Percentiles rank a stretch among this genome's conserved stretches.
Conservation (phyloP, 2,329 filamentous ascomycete species). For the Whalleya microplaca region DNA sequence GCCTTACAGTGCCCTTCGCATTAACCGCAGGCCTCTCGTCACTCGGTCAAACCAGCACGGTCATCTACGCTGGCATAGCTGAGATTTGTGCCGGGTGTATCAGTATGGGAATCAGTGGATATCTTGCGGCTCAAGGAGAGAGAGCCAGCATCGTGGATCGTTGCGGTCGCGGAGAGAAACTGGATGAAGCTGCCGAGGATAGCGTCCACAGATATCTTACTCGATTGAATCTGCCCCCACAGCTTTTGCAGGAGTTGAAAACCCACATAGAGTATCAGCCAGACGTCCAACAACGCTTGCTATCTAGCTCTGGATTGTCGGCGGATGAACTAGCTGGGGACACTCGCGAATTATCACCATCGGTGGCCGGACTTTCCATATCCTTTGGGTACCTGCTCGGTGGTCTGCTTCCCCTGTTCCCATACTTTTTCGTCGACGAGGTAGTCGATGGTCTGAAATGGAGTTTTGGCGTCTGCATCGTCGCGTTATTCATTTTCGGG, state of each 20-base stretch:
- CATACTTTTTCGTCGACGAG: constrained; percentile 63
- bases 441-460: constrained; percentile 57
- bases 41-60: constrained; percentile 66
- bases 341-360: constrained; percentile 43
- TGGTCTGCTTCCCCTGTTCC: constrained; percentile 70
- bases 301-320: constrained; percentile 1
- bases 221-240: constrained; percentile 29
- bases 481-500: constrained; percentile 66
- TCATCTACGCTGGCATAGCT: constrained; percentile 73
- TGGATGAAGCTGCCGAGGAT: constrained; percentile 2
- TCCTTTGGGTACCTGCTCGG: constrained; percentile 71
- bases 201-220: constrained; percentile 30
- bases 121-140: constrained; percentile 67
- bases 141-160: not conserved
- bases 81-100: constrained; percentile 78
- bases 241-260: constrained; percentile 29
- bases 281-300: constrained; percentile 12
- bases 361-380: constrained; percentile 66
- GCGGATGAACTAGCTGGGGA: constrained; percentile 42
- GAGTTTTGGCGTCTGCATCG: constrained; percentile 62
- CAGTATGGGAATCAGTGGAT: constrained; percentile 77
- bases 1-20: constrained; percentile 79
- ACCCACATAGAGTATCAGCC: constrained; percentile 26
- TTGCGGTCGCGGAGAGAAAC: constrained; percentile 42
- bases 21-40: constrained; percentile 73